Evolutionary conservation across 1,284 basidiomycete genomes (phyloP), one percentile per base, ranked within the genome.

Genomic region (Salmacisia buchloeana): DNA sequence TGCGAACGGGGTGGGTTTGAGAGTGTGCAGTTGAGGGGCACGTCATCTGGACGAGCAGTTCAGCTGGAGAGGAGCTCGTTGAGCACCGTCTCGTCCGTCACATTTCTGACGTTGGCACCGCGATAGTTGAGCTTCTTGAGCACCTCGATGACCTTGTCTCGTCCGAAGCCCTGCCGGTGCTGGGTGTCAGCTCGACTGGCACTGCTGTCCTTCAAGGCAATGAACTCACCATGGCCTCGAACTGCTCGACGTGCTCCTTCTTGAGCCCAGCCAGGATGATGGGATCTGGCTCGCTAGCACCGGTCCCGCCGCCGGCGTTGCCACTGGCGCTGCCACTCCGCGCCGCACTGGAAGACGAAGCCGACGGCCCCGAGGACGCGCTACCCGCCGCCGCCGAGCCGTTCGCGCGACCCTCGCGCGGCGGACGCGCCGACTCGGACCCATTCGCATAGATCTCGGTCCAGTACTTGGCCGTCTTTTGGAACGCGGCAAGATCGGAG

Each of bases 381-480:
- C 6, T 46, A 29, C 46, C 18, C 34, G 25, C 15, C 56, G 29
- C 25, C 39, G 29, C 27, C 21, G 31, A 18, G 9, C 13, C 23
- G 6, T 15, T 43, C 27, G n/a, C 35, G 12, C 12, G 36, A 36
- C 36, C 21, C 1, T 5, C 23, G 41, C 15, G 12, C 10, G 66
- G 69, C 29, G 63, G 64, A 59, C 65, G 56, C 25, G 65, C 68
- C n/a, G 62, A 66, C 52, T 71, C 68, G n/a, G 61, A 66, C 12
- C 68, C 67, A 35, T 70, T 70, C 7, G 76, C 76, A 41, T 78
- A 78, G 58, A 67, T 69, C 59, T 73, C 62, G 64, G 81, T 76
- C 94, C 94, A 98, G 80, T 94, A 94, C 56, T 86, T 85, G 27
- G 96, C 94, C 0, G 94, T 98, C 39, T 89, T 88, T 64, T 97